Base-by-base conservation (phyloP, 768 basidiomycete genomes). In the Tylopilus rubrobrunneus region DNA sequence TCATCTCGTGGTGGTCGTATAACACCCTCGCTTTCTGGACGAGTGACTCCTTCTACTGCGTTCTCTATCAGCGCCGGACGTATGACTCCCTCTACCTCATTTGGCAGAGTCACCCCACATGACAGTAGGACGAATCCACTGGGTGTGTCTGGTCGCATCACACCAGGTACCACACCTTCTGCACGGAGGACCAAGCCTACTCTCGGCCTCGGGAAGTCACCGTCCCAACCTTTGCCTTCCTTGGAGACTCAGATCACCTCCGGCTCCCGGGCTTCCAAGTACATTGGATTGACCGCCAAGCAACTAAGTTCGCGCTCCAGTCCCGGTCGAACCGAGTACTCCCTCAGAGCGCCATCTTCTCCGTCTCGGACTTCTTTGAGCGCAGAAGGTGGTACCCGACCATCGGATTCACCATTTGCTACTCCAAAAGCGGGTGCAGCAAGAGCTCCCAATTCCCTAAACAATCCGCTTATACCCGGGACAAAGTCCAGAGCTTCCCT, bases 241-340 rank as follows among this genome's bases (percentile, higher is more conserved):
- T 59, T 67, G 31, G 71, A 74, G 49, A 57, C 67, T 29, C 74
- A 73, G 54, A 84, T 94, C 53, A 91, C 92, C 4, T 84, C 84
- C 7, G 92, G 92, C 4, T 91, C 91, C 3, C 77, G 92, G 43
- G 92, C 92, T 10, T 87, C 88, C 41, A 89, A 86, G 67, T 94
- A 93, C 66, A 75, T 87, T 31, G 83, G 84, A 15, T 83, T 93
- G 81, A 94, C 90, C 1, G 92, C 92, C 1, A 83, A 86, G 64
- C 89, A 92, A 60, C 78, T 95, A 55, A 82, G 69, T 64, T 79
- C 75, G 23, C 79, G 79, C 48, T 14, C 63, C 12, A 51, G 53
- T 29, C 48, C 62, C 19, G 44, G 48, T 50, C 55, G 49, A 29
- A 53, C 59, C 14, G 68, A 67, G 42, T 51, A 57, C 48, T 56